Conservation (phyloP, 1,139 yeast genomes). For the Blastobotrys arbuscula region DNA sequence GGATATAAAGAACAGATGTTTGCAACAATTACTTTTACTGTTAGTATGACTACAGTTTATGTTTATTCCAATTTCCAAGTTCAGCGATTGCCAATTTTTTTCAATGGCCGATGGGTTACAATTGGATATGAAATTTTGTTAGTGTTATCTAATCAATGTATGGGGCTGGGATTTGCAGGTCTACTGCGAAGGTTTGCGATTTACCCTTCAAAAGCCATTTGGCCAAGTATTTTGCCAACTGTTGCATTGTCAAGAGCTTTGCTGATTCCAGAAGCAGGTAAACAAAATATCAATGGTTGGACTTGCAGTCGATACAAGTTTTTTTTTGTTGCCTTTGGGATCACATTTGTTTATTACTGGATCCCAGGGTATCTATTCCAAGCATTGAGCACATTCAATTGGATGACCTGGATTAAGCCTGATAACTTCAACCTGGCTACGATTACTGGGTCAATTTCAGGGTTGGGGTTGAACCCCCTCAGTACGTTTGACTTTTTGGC, state of each 20-base stretch:
- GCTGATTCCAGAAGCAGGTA: slow-evolving; percentile 33
- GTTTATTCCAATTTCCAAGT: slow-evolving; percentile 42
- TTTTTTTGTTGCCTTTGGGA: slow-evolving; percentile 39
- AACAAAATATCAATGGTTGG: slow-evolving; percentile 46
- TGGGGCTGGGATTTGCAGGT: slow-evolving; percentile 65
- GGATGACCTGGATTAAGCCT: slow-evolving; percentile 64
- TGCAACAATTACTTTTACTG: slow-evolving; percentile 44
- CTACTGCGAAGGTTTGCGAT: slow-evolving; percentile 50
- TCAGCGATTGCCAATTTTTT: slow-evolving; percentile 40
- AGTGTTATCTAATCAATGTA: slow-evolving; percentile 48
- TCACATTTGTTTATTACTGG: slow-evolving; percentile 51
- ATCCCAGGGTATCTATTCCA: slow-evolving; percentile 48
- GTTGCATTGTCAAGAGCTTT: slow-evolving; percentile 55
- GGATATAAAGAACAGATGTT: slow-evolving; percentile 65
- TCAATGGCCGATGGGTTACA: slow-evolving; percentile 41
- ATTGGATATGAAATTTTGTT: slow-evolving; percentile 49
- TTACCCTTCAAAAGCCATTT: slow-evolving; percentile 50
- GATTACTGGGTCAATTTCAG: slow-evolving; percentile 53
- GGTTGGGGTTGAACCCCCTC: slow-evolving; percentile 54
- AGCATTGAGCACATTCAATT: slow-evolving; percentile 52
- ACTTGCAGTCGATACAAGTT: slow-evolving; percentile 41
- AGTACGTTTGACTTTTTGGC: slow-evolving; percentile 51
- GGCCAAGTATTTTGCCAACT: slow-evolving; percentile 54
- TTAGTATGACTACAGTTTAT: slow-evolving; percentile 41
- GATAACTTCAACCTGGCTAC: slow-evolving; percentile 48